phyloP scores from a whole-genome alignment of 1,139 yeast species.

The Kodamaea ohmeri region DNA sequence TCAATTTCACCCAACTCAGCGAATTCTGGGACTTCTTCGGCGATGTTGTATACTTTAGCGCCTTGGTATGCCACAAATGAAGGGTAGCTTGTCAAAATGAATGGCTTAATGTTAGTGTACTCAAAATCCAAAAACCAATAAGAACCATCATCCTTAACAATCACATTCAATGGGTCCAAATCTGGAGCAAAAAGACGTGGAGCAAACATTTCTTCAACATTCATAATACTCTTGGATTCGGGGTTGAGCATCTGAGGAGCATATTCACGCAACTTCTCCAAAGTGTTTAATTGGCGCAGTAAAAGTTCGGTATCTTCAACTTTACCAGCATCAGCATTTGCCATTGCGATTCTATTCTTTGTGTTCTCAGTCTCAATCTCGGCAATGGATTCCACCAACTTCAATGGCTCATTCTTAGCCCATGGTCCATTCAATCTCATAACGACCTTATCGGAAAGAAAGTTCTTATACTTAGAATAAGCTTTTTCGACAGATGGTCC shows the following conservation, averaged over 20 bases:
- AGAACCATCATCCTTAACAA: constrained; percentile 41
- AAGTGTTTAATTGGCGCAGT: constrained; percentile 53
- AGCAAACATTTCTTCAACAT: constrained; percentile 58
- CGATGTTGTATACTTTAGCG: constrained; percentile 72
- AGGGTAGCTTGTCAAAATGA: constrained; percentile 74
- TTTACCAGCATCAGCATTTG: constrained; percentile 51
- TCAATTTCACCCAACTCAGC: constrained; percentile 66
- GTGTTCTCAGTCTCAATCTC: constrained; percentile 64
- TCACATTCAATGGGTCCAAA: constrained; percentile 84
- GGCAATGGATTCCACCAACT: constrained; percentile 63
- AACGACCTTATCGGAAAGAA: constrained; percentile 43
- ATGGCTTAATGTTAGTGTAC: constrained; percentile 75
- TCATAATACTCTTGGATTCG: constrained; percentile 51
- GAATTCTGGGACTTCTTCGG: constrained; percentile 72
- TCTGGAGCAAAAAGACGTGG: constrained; percentile 82
- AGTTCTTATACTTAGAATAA: constrained; percentile 66
- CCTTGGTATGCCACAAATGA: constrained; percentile 84
- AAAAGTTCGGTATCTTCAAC: constrained; percentile 43
- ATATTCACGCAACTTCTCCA: constrained; percentile 54
- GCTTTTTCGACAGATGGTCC: constrained; percentile 86
- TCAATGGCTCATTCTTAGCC: constrained; percentile 54
- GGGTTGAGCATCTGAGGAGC: constrained; percentile 56
- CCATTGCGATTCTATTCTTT: constrained; percentile 50
- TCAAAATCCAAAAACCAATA: constrained; percentile 77
- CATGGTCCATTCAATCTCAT: constrained; percentile 72